These are phyloP conservation scores for Brassica juncea DNA, from an alignment of 345 rosid species.

Conservation along the genomic window DNA sequence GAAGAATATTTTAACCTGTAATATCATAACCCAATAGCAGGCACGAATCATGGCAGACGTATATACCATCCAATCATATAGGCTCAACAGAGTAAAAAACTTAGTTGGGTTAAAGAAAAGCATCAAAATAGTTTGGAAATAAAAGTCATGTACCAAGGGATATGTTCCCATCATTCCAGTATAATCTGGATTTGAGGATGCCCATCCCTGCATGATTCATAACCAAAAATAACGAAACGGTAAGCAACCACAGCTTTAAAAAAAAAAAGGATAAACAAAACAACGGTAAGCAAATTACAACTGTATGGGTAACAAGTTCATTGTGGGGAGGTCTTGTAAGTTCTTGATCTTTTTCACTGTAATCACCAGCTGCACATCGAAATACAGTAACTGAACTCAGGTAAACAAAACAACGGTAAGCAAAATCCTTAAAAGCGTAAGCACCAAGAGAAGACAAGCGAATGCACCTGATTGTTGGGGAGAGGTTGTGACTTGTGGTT, in stretches of 20 bases:
- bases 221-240: conserved; percentile 31
- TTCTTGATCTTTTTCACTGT: conserved; percentile 46
- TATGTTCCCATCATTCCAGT: conserved; percentile 80
- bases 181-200: conserved; percentile 69
- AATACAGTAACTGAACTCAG: conserved; percentile 2
- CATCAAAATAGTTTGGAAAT: no score
- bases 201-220: conserved; percentile 73
- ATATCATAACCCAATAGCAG: background rate
- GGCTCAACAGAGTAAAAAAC: background rate
- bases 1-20: background rate
- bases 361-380: conserved; percentile 36
- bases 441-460: conserved; percentile 13
- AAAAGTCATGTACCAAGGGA: conserved; percentile 61
- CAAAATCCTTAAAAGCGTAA: background rate
- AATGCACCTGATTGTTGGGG: conserved; percentile 53
- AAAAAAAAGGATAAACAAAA: no score
- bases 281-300: no score
- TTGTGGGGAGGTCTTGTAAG: conserved; percentile 52
- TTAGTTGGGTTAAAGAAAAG: background rate
- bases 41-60: background rate
- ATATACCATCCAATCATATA: background rate
- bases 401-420: background rate
- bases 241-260: conserved; percentile 30
- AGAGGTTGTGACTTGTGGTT: conserved; percentile 57
- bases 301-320: conserved; percentile 72